Evolutionary conservation across 2,329 filamentous ascomycete genomes (phyloP).

Genomic region (Fusarium sp.): DNA sequence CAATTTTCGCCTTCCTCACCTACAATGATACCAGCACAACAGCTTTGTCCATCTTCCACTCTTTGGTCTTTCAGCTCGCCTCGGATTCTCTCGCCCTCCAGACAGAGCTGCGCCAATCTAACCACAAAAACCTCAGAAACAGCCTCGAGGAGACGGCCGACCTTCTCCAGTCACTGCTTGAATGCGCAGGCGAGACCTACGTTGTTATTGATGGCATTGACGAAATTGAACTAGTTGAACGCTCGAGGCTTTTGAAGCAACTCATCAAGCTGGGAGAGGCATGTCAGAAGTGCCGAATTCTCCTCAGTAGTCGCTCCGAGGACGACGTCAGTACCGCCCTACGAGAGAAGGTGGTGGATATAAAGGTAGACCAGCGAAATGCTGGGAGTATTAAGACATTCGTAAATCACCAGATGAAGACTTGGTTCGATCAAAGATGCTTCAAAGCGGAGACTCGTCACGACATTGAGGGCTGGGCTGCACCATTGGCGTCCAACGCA

Average conservation of each 20-base stretch:
- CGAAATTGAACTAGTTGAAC: background rate
- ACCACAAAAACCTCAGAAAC: background rate
- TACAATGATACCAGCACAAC: background rate
- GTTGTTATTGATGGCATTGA: background rate
- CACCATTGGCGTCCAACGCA: background rate
- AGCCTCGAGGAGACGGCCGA: background rate
- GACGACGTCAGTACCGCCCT: background rate
- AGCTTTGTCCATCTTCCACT: slow-evolving; percentile 10
- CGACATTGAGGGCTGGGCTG: background rate
- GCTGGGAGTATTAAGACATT: background rate
- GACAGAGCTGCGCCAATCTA: background rate
- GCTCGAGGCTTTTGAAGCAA: background rate
- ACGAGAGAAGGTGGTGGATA: background rate
- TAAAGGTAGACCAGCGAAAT: background rate
- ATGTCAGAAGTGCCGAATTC: background rate
- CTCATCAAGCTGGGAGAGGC: background rate
- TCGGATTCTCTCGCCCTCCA: background rate
- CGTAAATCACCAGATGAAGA: background rate
- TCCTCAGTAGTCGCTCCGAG: background rate
- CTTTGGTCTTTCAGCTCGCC: slow-evolving; percentile 15
- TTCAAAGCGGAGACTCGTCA: background rate
- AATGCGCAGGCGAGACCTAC: background rate
- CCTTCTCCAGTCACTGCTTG: background rate
- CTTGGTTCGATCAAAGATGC: background rate
- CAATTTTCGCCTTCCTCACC: background rate